phyloP scores from a whole-genome alignment of 2,329 filamentous ascomycete species.

The Curvularia lunata region DNA sequence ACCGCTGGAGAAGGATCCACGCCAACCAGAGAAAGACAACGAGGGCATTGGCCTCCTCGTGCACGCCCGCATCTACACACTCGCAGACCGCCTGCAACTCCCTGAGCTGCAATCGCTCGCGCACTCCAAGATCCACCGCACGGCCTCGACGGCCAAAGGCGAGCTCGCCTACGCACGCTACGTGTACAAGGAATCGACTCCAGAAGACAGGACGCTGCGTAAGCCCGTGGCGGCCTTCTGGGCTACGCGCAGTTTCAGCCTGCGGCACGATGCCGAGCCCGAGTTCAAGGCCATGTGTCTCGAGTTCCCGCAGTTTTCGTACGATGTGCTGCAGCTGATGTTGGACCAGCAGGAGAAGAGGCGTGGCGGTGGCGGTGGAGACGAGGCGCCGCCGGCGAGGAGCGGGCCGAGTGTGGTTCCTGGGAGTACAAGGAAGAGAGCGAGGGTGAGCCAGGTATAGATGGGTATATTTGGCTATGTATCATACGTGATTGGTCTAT shows the following conservation, averaged over 20 bases:
- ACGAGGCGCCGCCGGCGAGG: slow-evolving; percentile 11
- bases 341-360: slow-evolving; percentile 59
- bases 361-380: slow-evolving; percentile 17
- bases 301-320: slow-evolving; percentile 89
- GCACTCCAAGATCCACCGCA: slow-evolving; percentile 89
- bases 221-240: slow-evolving; percentile 89
- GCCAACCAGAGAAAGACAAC: slow-evolving; percentile 71
- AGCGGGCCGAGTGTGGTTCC: slow-evolving; percentile 49
- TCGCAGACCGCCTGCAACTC: slow-evolving; percentile 77
- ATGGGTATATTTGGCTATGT: not conserved
- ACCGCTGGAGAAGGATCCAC: slow-evolving; percentile 71
- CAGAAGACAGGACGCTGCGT: slow-evolving; percentile 74
- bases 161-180: slow-evolving; percentile 93
- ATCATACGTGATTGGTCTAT: slow-evolving; percentile 3
- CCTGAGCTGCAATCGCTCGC: slow-evolving; percentile 74
- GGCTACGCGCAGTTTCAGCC: slow-evolving; percentile 78
- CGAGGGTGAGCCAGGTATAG: slow-evolving; percentile 39
- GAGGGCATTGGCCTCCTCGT: slow-evolving; percentile 83
- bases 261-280: slow-evolving; percentile 83
- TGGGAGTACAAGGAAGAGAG: slow-evolving; percentile 42
- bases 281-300: slow-evolving; percentile 86
- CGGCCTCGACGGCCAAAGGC: slow-evolving; percentile 84
- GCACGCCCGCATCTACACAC: slow-evolving; percentile 87
- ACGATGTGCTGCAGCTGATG: slow-evolving; percentile 80
- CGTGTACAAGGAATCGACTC: slow-evolving; percentile 78